Evolutionary conservation across 2,329 filamentous ascomycete species (phyloP).

Genomic region (Colletotrichum neosansevieriae): DNA sequence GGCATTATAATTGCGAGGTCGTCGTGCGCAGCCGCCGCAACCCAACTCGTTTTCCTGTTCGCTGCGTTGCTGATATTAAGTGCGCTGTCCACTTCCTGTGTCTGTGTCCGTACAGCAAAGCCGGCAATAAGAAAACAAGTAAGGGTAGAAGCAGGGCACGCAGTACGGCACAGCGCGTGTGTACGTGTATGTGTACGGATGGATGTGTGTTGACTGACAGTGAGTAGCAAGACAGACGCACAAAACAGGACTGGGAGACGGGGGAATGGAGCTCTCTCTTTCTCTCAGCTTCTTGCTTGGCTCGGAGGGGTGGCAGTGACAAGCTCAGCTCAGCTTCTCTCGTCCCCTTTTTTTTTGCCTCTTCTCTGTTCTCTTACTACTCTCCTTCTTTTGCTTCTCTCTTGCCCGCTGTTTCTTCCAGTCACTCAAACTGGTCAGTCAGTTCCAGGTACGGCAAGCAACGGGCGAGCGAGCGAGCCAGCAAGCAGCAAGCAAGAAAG

Average conservation of each 20-base stretch:
- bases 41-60: constrained; percentile 8
- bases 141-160: constrained; percentile 16
- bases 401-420: neutral
- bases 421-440: constrained; percentile 20
- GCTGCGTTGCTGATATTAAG: neutral
- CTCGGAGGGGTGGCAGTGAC: constrained; percentile 6
- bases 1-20: constrained; percentile 56
- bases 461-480: neutral
- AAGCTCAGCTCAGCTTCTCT: constrained; percentile 8
- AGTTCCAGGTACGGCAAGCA: constrained; percentile 21
- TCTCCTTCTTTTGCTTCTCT: neutral
- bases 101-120: constrained; percentile 8
- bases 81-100: neutral
- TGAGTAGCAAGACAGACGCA: constrained; percentile 25
- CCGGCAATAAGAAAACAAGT: neutral
- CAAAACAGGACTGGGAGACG: constrained; percentile 16
- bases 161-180: constrained; percentile 24
- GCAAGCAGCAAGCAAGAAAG: constrained; percentile 21
- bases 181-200: constrained; percentile 1
- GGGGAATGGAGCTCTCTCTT: constrained; percentile 17
- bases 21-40: constrained; percentile 33
- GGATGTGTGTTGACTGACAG: constrained; percentile 22
- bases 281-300: constrained; percentile 20
- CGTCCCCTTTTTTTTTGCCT: neutral
- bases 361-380: neutral